These are phyloP conservation scores for Boletus rubescentipes DNA, from an alignment of 768 basidiomycete genomes.

Conservation along the genomic window DNA sequence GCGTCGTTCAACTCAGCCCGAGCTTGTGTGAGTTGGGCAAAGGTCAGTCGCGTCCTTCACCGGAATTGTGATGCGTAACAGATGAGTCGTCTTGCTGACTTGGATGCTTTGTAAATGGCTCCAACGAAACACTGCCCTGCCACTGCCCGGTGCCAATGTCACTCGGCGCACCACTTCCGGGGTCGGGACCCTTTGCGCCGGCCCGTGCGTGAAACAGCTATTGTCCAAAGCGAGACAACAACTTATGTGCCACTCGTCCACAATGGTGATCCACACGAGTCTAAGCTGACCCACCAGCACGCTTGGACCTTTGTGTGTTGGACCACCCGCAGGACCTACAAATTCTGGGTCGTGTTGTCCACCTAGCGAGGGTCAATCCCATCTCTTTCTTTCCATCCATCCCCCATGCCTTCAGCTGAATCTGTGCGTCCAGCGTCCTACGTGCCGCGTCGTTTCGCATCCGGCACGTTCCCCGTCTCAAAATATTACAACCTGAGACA, in stretches of 20 bases:
- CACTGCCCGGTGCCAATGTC: constrained; percentile 4
- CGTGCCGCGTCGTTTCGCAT: constrained; percentile 18
- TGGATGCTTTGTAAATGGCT: constrained; percentile 6
- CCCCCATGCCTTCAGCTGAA: constrained; percentile 10
- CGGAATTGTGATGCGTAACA: constrained; percentile 2
- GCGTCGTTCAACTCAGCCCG: constrained; percentile 4
- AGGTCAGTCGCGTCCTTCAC: constrained; percentile 7
- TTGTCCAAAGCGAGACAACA: constrained; percentile 1
- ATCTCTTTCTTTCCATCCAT: neutral
- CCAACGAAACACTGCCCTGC: constrained; percentile 10
- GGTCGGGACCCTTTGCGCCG: neutral
- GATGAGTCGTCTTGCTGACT: neutral
- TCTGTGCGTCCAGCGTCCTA: constrained; percentile 9
- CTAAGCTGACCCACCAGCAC: neutral
- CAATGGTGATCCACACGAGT: neutral
- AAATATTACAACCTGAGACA: constrained; percentile 25
- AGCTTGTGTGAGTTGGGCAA: neutral
- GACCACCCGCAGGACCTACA: constrained; percentile 16
- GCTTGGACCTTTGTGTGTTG: constrained; percentile 2
- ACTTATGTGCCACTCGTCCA: constrained; percentile 5
- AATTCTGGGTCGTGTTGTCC: neutral
- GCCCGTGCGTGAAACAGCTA: constrained; percentile 4
- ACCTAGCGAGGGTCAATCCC: neutral
- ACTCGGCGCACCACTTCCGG: constrained; percentile 1
- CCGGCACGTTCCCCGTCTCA: constrained; percentile 31